Evolutionary conservation across 2,329 filamentous ascomycete genomes (phyloP).

Genomic region (Fusarium sp.): DNA sequence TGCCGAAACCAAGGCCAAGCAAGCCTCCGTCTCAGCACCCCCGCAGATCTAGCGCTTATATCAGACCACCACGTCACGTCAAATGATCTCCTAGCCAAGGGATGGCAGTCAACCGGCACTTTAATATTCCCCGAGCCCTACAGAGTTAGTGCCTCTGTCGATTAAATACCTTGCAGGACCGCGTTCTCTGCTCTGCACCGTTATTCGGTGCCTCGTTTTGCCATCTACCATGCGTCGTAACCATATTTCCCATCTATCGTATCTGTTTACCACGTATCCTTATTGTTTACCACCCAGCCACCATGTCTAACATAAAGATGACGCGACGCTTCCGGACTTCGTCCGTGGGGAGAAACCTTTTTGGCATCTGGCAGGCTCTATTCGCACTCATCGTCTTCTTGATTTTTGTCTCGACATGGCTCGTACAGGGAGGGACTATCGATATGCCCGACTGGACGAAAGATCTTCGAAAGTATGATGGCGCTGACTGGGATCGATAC

Average conservation of each 20-base stretch:
- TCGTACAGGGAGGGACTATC: constrained; percentile 13
- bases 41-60: constrained; percentile 23
- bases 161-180: background rate
- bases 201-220: background rate
- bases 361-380: constrained; percentile 5
- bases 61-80: background rate
- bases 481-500: constrained; percentile 12
- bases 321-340: background rate
- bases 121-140: constrained; percentile 14
- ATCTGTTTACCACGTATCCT: background rate
- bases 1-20: background rate
- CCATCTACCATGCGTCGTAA: background rate
- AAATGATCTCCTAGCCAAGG: constrained; percentile 1
- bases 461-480: constrained; percentile 25
- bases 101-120: background rate
- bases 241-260: background rate
- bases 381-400: constrained; percentile 14
- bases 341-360: background rate
- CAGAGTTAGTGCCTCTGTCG: background rate
- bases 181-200: background rate
- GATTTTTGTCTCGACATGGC: constrained; percentile 7
- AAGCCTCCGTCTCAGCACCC: background rate
- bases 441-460: constrained; percentile 29
- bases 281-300: background rate
- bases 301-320: background rate